These are phyloP conservation scores for Phyllosticta citribraziliensis DNA, from an alignment of 2,329 filamentous ascomycete species.

Conservation along the genomic window DNA sequence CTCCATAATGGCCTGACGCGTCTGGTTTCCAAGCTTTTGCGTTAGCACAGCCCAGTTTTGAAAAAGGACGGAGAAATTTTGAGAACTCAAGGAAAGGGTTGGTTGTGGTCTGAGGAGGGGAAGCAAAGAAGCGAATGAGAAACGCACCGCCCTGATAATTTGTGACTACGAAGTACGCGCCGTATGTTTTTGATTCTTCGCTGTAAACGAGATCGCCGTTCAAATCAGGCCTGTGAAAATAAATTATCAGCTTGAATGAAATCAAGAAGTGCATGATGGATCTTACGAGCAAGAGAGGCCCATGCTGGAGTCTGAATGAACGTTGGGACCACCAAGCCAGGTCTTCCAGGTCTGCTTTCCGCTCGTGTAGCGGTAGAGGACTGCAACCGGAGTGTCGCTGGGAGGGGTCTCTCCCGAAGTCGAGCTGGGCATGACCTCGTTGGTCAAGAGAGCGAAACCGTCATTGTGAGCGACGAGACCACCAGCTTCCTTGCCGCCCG, in stretches of 20 bases:
- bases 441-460: constrained; percentile 53
- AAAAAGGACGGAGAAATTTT: too few relatives aligned
- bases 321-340: constrained; percentile 47
- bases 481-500: constrained; percentile 47
- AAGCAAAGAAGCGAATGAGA: too few relatives aligned
- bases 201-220: constrained; percentile 56
- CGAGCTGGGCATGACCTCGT: constrained; percentile 43
- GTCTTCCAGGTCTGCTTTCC: constrained; percentile 50
- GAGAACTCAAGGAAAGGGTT: too few relatives aligned
- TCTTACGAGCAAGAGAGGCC: constrained; percentile 22
- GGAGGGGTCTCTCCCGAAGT: constrained; percentile 39
- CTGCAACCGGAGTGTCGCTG: constrained; percentile 42
- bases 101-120: too few relatives aligned
- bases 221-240: constrained; percentile 39
- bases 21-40: too few relatives aligned
- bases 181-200: constrained; percentile 45
- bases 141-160: too few relatives aligned
- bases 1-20: constrained; percentile 49
- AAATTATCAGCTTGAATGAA: too few relatives aligned
- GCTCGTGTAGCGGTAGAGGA: constrained; percentile 49
- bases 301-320: constrained; percentile 38
- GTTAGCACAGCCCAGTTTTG: too few relatives aligned
- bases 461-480: constrained; percentile 53
- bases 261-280: too few relatives aligned
- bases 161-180: constrained; percentile 53